Evolutionary conservation across 805 yeast species (phyloP).

Genomic region (Kockiozyma suomiensis): DNA sequence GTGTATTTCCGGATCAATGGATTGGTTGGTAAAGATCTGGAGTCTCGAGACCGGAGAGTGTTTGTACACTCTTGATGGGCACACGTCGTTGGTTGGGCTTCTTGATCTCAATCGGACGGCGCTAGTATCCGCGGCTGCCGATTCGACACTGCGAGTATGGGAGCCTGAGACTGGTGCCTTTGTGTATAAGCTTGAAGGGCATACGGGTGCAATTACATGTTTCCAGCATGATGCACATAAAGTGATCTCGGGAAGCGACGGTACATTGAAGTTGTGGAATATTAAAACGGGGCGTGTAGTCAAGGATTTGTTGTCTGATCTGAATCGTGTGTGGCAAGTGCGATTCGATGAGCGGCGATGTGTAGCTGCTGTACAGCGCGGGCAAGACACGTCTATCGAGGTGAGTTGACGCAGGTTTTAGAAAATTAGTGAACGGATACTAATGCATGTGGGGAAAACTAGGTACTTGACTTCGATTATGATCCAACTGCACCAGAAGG

Average conservation of each 20-base stretch:
- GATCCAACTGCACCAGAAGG: constrained; percentile 13
- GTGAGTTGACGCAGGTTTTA: no score
- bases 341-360: constrained; percentile 80
- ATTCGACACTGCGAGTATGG: constrained; percentile 89
- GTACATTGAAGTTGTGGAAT: constrained; percentile 86
- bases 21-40: constrained; percentile 87
- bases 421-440: no score
- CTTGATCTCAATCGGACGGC: constrained; percentile 73
- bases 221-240: constrained; percentile 85
- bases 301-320: constrained; percentile 68
- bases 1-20: constrained; percentile 91
- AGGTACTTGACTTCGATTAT: constrained; percentile 30
- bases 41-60: constrained; percentile 75
- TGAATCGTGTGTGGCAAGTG: constrained; percentile 94
- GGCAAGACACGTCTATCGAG: constrained; percentile 73
- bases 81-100: constrained; percentile 85
- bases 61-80: constrained; percentile 76
- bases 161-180: constrained; percentile 72
- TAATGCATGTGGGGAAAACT: no score
- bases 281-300: constrained; percentile 74
- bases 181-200: constrained; percentile 73
- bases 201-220: constrained; percentile 86
- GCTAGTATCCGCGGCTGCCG: constrained; percentile 94
- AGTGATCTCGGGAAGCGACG: constrained; percentile 86
- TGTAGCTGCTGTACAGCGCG: constrained; percentile 86